phyloP scores from a whole-genome alignment of 2,329 filamentous ascomycete species.

The Emmonsia crescens region DNA sequence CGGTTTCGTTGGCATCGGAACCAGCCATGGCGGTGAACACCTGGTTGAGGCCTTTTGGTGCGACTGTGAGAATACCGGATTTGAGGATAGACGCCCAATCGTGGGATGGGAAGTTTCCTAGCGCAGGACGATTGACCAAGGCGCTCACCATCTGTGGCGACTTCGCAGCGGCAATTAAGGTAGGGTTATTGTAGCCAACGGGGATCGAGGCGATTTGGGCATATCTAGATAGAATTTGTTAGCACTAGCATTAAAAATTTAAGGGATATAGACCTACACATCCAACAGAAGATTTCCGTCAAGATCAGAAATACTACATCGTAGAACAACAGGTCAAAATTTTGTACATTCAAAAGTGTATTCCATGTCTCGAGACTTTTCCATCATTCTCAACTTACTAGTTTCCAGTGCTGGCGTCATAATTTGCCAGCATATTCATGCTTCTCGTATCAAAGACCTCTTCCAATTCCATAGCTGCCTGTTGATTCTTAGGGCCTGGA shows the following conservation, averaged over 20 bases:
- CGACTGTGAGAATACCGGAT: constrained; percentile 68
- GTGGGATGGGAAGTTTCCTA: constrained; percentile 80
- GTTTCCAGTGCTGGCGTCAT: constrained; percentile 64
- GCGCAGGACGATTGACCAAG: constrained; percentile 77
- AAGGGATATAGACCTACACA: constrained; percentile 30
- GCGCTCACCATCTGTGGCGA: constrained; percentile 69
- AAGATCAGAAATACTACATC: constrained; percentile 35
- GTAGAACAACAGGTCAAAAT: not conserved
- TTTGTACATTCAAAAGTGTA: not conserved
- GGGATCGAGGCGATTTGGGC: constrained; percentile 91
- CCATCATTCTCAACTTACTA: constrained; percentile 41
- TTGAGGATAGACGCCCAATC: constrained; percentile 74
- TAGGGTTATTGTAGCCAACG: constrained; percentile 83
- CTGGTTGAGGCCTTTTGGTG: constrained; percentile 72
- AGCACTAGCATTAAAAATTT: not conserved
- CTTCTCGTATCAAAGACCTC: constrained; percentile 76
- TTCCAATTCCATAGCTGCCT: constrained; percentile 58
- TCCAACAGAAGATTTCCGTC: constrained; percentile 43
- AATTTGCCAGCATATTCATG: constrained; percentile 73
- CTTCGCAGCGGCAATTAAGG: constrained; percentile 57
- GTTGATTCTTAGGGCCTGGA: constrained; percentile 64
- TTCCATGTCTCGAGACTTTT: not conserved
- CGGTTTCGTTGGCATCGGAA: constrained; percentile 87
- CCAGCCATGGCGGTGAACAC: constrained; percentile 86
- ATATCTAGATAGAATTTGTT: constrained; percentile 45